Conservation (phyloP, 495 filamentous ascomycete genomes). For the Saxophila tyrrhenica region DNA sequence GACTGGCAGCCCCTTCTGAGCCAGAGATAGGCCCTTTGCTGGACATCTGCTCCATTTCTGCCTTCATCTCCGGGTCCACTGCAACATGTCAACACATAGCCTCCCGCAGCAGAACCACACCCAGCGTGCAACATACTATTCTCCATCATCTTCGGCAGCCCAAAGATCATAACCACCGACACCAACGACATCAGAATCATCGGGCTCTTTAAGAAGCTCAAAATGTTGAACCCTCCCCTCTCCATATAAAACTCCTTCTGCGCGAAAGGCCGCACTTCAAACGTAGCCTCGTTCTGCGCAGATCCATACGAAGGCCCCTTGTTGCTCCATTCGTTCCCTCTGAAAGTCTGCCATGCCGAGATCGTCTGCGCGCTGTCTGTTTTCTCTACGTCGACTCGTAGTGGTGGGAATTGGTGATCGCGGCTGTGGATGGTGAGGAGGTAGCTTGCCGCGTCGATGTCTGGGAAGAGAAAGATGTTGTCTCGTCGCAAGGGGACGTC, state of each 20-base stretch:
- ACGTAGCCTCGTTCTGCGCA: constrained; percentile 23
- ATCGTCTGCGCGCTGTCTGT: constrained; percentile 30
- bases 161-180: constrained; percentile 67
- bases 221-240: constrained; percentile 59
- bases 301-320: constrained; percentile 50
- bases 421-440: constrained; percentile 64
- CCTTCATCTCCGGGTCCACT: constrained; percentile 93
- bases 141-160: constrained; percentile 87
- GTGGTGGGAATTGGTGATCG: constrained; percentile 61
- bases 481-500: constrained; percentile 49
- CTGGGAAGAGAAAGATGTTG: constrained; percentile 62
- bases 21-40: constrained; percentile 56
- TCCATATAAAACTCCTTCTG: constrained; percentile 63
- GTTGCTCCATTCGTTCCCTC: constrained; percentile 81
- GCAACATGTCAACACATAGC: constrained; percentile 7
- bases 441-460: constrained; percentile 58
- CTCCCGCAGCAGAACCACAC: neutral
- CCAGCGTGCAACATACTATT: constrained; percentile 58
- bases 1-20: constrained; percentile 32
- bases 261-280: constrained; percentile 52
- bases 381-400: constrained; percentile 57
- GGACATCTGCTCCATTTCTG: constrained; percentile 84
- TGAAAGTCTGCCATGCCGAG: constrained; percentile 70
- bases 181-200: constrained; percentile 88
- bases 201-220: constrained; percentile 76